Conservation (phyloP, 1,284 basidiomycete species). For the Ustilago vetiveriae region DNA sequence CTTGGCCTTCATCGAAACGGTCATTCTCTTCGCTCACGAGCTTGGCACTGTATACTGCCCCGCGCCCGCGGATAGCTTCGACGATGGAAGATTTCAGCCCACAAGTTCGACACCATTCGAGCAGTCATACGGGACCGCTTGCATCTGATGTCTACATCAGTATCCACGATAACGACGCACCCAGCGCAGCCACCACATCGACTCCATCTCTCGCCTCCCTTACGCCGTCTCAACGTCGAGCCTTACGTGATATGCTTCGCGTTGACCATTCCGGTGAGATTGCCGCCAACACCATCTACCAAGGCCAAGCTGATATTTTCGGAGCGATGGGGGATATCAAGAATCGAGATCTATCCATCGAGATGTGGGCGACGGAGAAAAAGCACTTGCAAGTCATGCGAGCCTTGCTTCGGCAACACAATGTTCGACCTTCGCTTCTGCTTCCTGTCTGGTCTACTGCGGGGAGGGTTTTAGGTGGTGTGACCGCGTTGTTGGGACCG, state of each 20-base stretch:
- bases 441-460: constrained; percentile 84
- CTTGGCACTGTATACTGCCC: background rate
- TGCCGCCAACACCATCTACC: constrained; percentile 66
- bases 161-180: background rate
- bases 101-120: constrained; percentile 22
- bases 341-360: constrained; percentile 71
- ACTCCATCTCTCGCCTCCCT: constrained; percentile 45
- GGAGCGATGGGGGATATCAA: constrained; percentile 46
- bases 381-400: constrained; percentile 89
- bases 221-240: constrained; percentile 36
- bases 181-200: constrained; percentile 17
- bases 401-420: constrained; percentile 82
- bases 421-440: constrained; percentile 82
- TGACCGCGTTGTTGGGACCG: constrained; percentile 86
- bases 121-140: constrained; percentile 11
- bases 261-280: constrained; percentile 66
- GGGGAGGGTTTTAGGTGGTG: constrained; percentile 84
- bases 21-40: background rate
- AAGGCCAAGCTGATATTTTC: constrained; percentile 64
- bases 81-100: too few species aligned
- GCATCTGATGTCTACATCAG: constrained; percentile 55
- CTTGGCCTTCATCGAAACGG: constrained; percentile 15
- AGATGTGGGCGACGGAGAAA: constrained; percentile 97
- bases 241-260: constrained; percentile 60
- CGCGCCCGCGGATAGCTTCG: constrained; percentile 1